phyloP scores from a whole-genome alignment of 2,329 filamentous ascomycete species.

The Penicillium sp. region DNA sequence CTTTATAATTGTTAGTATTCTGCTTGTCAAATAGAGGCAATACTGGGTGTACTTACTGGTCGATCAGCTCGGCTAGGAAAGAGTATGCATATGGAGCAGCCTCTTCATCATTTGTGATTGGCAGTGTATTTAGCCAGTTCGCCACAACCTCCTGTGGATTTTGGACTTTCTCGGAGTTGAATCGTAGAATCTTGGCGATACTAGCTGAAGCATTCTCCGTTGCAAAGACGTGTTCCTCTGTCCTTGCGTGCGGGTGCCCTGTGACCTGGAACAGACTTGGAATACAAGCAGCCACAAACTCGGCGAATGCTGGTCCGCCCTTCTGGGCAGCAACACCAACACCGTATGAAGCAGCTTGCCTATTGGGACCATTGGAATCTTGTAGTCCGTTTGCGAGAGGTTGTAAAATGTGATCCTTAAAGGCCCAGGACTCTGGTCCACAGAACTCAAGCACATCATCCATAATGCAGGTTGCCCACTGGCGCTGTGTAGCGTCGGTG shows the following conservation, averaged over 20 bases:
- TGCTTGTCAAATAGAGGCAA: conserved; percentile 11
- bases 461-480: conserved; percentile 99
- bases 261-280: conserved; percentile 81
- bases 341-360: conserved; percentile 93
- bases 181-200: conserved; percentile 95
- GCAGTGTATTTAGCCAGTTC: conserved; percentile 89
- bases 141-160: conserved; percentile 71
- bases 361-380: conserved; percentile 82
- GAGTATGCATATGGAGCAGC: conserved; percentile 93
- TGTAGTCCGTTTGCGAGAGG: conserved; percentile 82
- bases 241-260: conserved; percentile 73
- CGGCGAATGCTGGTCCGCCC: conserved; percentile 79
- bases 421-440: conserved; percentile 80
- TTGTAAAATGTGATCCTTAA: conserved; percentile 78
- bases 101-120: conserved; percentile 92
- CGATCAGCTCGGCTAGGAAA: conserved; percentile 86
- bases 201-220: conserved; percentile 96
- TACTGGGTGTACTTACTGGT: conserved; percentile 66
- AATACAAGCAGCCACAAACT: conserved; percentile 76
- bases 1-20: conserved; percentile 45
- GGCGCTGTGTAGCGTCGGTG: conserved; percentile 79
- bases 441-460: conserved; percentile 98
- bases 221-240: conserved; percentile 91
- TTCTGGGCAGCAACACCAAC: conserved; percentile 93
- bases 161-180: conserved; percentile 71